These are phyloP conservation scores for Cicer bijugum DNA, from an alignment of 306 rosid species.

Conservation along the genomic window DNA sequence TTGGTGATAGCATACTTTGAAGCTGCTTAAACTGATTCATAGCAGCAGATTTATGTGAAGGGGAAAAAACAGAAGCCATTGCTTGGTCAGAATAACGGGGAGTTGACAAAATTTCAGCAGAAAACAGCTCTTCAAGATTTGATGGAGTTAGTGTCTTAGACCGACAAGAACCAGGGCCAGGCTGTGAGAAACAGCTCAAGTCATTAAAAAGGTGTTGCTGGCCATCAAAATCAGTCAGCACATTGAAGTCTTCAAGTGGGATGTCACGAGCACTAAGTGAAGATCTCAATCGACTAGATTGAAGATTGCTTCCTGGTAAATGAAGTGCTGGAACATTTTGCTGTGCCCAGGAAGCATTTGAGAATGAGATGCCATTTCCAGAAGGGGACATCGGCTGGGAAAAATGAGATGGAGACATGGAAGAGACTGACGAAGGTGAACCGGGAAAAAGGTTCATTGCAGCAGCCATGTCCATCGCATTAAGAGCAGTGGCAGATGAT, in stretches of 20 bases:
- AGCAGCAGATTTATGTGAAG: slow-evolving; percentile 73
- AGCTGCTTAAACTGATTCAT: slow-evolving; percentile 76
- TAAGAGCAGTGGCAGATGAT: slow-evolving; percentile 60
- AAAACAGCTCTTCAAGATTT: slow-evolving; percentile 75
- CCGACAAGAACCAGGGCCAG: slow-evolving; percentile 55
- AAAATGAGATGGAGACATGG: slow-evolving; percentile 76
- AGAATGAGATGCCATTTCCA: slow-evolving; percentile 59
- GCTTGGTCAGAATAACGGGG: slow-evolving; percentile 75
- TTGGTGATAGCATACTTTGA: slow-evolving; percentile 70
- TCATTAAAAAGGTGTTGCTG: slow-evolving; percentile 72
- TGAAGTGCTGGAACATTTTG: slow-evolving; percentile 85
- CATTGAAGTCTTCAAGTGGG: slow-evolving; percentile 56
- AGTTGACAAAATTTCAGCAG: slow-evolving; percentile 66
- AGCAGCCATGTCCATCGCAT: slow-evolving; percentile 89
- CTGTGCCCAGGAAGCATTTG: slow-evolving; percentile 64
- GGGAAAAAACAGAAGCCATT: slow-evolving; percentile 61
- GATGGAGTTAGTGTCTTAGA: slow-evolving; percentile 69
- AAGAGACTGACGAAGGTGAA: slow-evolving; percentile 72
- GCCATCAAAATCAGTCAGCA: slow-evolving; percentile 59
- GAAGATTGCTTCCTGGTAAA: slow-evolving; percentile 80
- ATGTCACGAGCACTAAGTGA: slow-evolving; percentile 80
- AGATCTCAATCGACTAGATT: slow-evolving; percentile 80
- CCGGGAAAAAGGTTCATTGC: slow-evolving; percentile 78
- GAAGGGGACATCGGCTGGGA: slow-evolving; percentile 78
- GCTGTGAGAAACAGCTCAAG: slow-evolving; percentile 65